Percentiles rank a stretch among this genome's conserved stretches.
phyloP scores from a whole-genome alignment of 441 rosid species.

The Populus hybrid region DNA sequence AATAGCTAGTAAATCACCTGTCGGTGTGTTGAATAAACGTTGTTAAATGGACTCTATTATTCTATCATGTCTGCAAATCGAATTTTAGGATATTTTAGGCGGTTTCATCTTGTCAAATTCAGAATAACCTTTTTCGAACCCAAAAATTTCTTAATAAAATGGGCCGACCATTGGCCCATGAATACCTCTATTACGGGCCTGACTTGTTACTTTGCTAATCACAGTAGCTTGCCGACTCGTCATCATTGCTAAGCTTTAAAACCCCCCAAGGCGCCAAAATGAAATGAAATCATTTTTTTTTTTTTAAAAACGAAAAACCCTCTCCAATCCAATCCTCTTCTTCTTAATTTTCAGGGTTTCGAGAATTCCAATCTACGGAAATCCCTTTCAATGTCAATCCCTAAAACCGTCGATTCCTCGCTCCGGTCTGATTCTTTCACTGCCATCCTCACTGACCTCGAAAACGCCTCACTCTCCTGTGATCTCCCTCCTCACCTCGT shows the following conservation, averaged over 20 bases:
- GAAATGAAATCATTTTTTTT: no score
- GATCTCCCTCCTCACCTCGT: conserved; percentile 58
- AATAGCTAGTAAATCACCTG: no score
- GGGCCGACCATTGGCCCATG: neutral
- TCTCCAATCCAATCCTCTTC: neutral
- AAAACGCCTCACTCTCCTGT: conserved; percentile 30
- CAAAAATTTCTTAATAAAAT: neutral
- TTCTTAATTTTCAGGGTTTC: conserved; percentile 34
- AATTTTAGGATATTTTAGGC: no score
- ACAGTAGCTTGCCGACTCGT: no score
- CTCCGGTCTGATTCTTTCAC: conserved; percentile 85
- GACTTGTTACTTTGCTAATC: neutral
- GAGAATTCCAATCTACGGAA: neutral
- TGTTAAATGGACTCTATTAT: no score
- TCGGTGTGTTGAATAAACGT: no score
- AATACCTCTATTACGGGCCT: neutral
- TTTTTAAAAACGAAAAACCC: neutral
- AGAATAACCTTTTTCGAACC: neutral
- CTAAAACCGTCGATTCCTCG: conserved; percentile 54
- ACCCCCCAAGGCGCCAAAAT: neutral
- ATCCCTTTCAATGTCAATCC: conserved; percentile 42
- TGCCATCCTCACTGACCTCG: conserved; percentile 61
- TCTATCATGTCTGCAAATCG: no score
- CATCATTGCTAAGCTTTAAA: no score
- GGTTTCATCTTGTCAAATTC: neutral